phyloP scores from a whole-genome alignment of 257 asterid genomes.

The Nicotiana benthamiana region DNA sequence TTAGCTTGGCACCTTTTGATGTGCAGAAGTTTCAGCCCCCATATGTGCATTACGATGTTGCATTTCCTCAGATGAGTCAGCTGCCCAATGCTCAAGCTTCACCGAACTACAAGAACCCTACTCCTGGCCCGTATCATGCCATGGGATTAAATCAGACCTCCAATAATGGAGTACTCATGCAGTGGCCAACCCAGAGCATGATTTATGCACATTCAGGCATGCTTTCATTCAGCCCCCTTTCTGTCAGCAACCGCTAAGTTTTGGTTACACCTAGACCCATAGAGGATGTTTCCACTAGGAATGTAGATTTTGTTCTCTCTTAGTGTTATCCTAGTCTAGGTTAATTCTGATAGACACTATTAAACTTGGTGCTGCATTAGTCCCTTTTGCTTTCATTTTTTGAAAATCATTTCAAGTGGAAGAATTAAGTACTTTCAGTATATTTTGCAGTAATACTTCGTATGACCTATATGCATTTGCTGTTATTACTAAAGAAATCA shows the following conservation, averaged over 20 bases:
- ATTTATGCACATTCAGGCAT: constrained; percentile 83
- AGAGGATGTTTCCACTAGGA: constrained; percentile 19
- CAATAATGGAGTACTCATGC: constrained; percentile 58
- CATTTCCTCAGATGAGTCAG: constrained; percentile 55
- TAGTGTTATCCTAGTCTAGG: constrained; percentile 26
- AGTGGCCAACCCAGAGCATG: constrained; percentile 85
- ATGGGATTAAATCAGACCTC: constrained; percentile 61
- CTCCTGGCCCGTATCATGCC: constrained; percentile 63
- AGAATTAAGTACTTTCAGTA: not conserved
- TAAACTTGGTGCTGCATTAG: constrained; percentile 23
- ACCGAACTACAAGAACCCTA: constrained; percentile 49
- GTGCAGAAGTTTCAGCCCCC: constrained; percentile 57
- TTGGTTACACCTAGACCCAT: constrained; percentile 63
- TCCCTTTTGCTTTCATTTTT: constrained; percentile 10
- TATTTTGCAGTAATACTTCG: not conserved
- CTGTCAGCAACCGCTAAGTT: constrained; percentile 90
- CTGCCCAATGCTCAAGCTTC: constrained; percentile 56
- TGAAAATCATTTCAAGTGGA: not conserved
- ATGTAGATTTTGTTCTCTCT: constrained; percentile 5
- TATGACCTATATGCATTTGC: not conserved
- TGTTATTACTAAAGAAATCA: not conserved
- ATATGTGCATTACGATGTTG: constrained; percentile 63
- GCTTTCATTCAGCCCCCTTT: constrained; percentile 74
- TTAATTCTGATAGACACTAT: constrained; percentile 18
- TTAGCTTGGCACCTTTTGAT: constrained; percentile 38